A percentile compares a stretch with the other conserved stretches of the same genome.
These are phyloP conservation scores for Bothriochloa decipiens DNA, from an alignment of 176 grass and related monocot genomes.

Conservation along the genomic window DNA sequence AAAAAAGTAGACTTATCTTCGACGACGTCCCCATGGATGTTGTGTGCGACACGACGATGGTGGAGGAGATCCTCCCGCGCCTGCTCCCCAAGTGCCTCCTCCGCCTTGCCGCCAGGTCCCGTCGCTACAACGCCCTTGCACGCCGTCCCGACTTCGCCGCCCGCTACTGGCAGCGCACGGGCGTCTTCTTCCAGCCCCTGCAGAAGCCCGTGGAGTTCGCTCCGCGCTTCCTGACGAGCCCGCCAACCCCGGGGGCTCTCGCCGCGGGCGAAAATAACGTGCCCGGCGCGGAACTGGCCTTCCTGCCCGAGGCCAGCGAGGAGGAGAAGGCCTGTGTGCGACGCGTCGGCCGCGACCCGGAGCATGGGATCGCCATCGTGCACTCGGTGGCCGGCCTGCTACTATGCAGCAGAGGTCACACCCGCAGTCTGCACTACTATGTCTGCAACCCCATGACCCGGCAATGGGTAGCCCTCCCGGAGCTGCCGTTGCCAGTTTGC, in stretches of 20 bases:
- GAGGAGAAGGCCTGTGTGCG: neutral
- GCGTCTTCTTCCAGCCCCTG: slow-evolving; percentile 12
- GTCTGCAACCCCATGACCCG: neutral
- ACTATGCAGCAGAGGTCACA: neutral
- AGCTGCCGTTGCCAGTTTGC: neutral
- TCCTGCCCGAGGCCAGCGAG: neutral
- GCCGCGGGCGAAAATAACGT: no score
- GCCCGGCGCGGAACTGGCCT: neutral
- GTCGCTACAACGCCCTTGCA: neutral
- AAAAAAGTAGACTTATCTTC: no score
- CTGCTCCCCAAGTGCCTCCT: slow-evolving; percentile 2
- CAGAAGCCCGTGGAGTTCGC: neutral
- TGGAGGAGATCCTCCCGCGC: neutral
- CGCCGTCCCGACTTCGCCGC: no score
- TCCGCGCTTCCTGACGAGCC: no score
- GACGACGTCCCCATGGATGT: neutral
- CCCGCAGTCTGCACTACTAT: neutral
- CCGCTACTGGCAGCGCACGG: neutral
- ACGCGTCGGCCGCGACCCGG: neutral
- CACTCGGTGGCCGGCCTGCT: neutral
- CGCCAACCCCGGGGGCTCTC: no score
- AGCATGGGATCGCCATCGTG: neutral
- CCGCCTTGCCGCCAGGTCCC: neutral
- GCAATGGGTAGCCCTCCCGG: neutral
- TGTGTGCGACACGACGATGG: neutral